phyloP scores from a whole-genome alignment of 306 rosid species.

The Cucumis melo region DNA sequence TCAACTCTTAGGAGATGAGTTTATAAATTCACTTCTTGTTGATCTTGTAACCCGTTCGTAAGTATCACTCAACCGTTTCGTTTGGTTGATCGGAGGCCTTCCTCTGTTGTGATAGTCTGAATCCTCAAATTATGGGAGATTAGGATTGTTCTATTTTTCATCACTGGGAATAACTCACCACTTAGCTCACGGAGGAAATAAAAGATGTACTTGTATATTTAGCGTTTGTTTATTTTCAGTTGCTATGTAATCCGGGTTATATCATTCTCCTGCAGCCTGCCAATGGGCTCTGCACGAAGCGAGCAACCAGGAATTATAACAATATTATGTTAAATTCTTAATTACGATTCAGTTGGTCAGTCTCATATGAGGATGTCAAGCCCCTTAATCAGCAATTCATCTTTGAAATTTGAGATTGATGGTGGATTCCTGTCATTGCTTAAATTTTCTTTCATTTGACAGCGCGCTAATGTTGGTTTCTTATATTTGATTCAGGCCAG shows the following conservation, averaged over 20 bases:
- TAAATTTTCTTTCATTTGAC: background rate
- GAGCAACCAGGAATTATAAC: background rate
- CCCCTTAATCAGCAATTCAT: background rate
- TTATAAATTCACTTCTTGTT: background rate
- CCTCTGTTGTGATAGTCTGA: background rate
- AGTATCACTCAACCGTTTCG: background rate
- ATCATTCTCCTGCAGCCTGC: background rate
- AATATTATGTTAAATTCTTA: background rate
- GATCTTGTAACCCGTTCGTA: background rate
- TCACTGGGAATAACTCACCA: background rate
- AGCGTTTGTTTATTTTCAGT: background rate
- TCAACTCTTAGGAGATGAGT: background rate
- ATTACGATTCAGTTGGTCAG: background rate
- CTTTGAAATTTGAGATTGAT: background rate
- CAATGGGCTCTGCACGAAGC: background rate
- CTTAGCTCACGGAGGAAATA: background rate
- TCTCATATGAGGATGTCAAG: background rate
- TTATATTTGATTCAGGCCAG: conserved; percentile 48
- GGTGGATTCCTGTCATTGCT: background rate
- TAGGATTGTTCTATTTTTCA: background rate
- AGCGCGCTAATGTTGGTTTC: background rate
- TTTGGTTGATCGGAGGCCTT: background rate
- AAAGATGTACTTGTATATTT: background rate
- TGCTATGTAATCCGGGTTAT: background rate
- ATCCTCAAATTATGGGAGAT: background rate